A percentile compares a stretch with the other conserved stretches of the same genome.
These are phyloP conservation scores for Plantago rigida DNA, from an alignment of 305 asterid genomes.

Conservation along the genomic window DNA sequence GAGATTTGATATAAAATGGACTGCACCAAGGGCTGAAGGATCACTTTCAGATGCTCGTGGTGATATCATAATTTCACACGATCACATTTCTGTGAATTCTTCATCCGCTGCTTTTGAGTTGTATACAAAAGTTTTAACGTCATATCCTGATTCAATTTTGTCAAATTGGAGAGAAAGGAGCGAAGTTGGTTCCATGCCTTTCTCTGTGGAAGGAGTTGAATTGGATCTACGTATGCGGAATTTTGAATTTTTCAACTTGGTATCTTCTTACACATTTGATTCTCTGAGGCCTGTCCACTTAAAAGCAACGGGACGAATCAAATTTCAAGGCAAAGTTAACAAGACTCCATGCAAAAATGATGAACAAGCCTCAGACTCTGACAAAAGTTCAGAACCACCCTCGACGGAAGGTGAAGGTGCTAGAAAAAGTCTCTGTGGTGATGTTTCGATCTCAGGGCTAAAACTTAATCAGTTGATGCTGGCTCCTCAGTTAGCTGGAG, in stretches of 20 bases:
- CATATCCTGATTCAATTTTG: constrained; percentile 58
- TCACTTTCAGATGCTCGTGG: constrained; percentile 99
- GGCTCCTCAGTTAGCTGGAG: constrained; percentile 98
- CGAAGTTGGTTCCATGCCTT: constrained; percentile 50
- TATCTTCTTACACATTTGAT: constrained; percentile 84
- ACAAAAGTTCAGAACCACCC: constrained; percentile 29
- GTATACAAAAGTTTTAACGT: constrained; percentile 63
- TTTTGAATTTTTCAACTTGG: constrained; percentile 80
- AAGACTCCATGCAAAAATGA: constrained; percentile 30
- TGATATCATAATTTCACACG: constrained; percentile 89
- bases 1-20: constrained; percentile 98
- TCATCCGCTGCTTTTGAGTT: constrained; percentile 93
- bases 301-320: constrained; percentile 89
- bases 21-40: constrained; percentile 95
- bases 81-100: constrained; percentile 74
- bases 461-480: constrained; percentile 92
- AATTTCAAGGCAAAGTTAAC: constrained; percentile 86
- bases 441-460: constrained; percentile 77
- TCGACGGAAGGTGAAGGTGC: constrained; percentile 32
- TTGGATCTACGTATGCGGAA: constrained; percentile 86
- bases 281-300: constrained; percentile 83
- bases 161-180: constrained; percentile 48
- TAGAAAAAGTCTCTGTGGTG: constrained; percentile 67
- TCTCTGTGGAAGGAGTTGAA: constrained; percentile 87
- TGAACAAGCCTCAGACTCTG: constrained; percentile 33